Evolutionary conservation across 768 basidiomycete genomes (phyloP).

Genomic region (Hygrocybe coccinea): DNA sequence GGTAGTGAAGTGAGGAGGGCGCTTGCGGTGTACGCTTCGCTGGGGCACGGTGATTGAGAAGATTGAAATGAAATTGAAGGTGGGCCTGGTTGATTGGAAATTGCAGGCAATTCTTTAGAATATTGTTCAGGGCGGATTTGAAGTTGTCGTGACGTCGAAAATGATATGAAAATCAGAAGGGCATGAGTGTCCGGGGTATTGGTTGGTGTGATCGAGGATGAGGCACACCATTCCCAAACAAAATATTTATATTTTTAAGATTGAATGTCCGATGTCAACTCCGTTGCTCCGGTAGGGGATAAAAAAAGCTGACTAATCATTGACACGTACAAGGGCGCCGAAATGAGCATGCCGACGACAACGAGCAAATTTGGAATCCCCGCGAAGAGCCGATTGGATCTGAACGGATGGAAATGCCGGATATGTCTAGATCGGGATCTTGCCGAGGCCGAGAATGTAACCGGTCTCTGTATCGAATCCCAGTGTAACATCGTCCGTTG

Average conservation of each 20-base stretch:
- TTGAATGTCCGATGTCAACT: no score
- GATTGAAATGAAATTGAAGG: conserved; percentile 7
- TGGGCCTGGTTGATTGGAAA: background rate
- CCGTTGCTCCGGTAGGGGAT: background rate
- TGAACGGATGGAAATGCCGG: background rate
- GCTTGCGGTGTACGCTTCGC: conserved; percentile 46
- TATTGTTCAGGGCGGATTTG: background rate
- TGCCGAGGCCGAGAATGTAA: conserved; percentile 3
- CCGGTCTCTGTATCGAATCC: background rate
- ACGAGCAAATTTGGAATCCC: no score
- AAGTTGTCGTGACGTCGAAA: conserved; percentile 24
- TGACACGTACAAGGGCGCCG: background rate
- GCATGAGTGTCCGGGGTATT: no score
- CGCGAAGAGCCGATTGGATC: background rate
- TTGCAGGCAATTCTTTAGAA: background rate
- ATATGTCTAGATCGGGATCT: conserved; percentile 5
- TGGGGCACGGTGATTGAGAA: conserved; percentile 35
- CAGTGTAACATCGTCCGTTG: background rate
- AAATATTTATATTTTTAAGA: no score
- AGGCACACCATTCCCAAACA: no score
- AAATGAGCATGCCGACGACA: background rate
- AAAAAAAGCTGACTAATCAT: background rate
- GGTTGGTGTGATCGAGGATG: no score
- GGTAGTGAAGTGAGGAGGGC: conserved; percentile 48
- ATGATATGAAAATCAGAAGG: background rate